These are phyloP conservation scores for Thelonectria olida DNA, from an alignment of 2,329 filamentous ascomycete genomes.

Conservation along the genomic window DNA sequence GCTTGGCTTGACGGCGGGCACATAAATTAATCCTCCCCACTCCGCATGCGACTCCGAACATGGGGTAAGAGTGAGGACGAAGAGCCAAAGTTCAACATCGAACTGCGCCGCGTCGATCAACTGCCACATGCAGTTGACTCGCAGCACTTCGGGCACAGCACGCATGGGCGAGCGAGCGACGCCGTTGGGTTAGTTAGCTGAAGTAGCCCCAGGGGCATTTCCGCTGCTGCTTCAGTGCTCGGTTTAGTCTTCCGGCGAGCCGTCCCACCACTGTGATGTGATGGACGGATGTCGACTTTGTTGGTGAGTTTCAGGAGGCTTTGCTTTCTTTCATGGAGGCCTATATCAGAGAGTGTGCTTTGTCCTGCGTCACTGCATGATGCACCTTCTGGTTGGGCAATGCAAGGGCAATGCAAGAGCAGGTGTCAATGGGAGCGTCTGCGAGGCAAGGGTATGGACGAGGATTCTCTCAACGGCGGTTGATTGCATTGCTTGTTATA, in stretches of 20 bases:
- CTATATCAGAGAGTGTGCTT: not conserved
- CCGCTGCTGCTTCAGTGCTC: conserved; percentile 5
- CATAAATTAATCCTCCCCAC: conserved; percentile 30
- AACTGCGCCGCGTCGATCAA: conserved; percentile 22
- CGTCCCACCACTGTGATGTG: not conserved
- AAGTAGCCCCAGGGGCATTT: conserved; percentile 14
- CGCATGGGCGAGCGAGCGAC: too few species aligned
- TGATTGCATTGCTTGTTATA: too few species aligned
- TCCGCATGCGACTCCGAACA: conserved; percentile 23
- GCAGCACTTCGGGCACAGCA: not conserved
- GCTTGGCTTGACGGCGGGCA: too few species aligned
- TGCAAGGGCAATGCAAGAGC: not conserved
- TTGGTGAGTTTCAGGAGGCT: not conserved
- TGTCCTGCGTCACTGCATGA: not conserved
- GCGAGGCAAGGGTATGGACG: not conserved
- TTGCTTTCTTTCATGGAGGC: not conserved
- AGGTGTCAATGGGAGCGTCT: not conserved
- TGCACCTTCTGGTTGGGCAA: not conserved
- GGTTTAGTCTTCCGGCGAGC: too few species aligned
- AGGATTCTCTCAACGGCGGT: not conserved
- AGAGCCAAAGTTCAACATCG: not conserved
- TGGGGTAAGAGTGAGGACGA: not conserved
- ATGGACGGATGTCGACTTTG: too few species aligned
- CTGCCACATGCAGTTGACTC: conserved; percentile 22
- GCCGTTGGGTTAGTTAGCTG: conserved; percentile 4